Evolutionary conservation across 2,329 filamentous ascomycete species (phyloP), one percentile per base, ranked within the genome.

Genomic region (Pseudocercospora fuligena): DNA sequence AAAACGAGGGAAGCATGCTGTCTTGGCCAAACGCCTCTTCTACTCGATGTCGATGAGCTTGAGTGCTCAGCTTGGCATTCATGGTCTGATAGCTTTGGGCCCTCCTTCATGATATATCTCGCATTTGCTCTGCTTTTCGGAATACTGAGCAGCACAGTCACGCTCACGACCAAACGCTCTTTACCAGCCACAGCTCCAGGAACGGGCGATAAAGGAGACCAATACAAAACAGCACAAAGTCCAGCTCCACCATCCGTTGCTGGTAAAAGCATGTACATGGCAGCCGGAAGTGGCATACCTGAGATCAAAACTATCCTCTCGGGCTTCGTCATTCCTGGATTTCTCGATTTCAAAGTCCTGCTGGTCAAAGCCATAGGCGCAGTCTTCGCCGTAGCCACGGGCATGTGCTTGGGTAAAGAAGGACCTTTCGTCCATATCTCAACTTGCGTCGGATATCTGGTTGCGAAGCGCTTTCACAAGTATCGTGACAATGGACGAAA

Each of bases 231-330:
- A 27, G 51, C 51, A 51, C 47, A 21, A 12, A 51, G 12, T 25
- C 19, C 47, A 21, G 36, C 47, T 1, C 46, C 70, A n/a, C 31
- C 71, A 53, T 63, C 70, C 29, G 63, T 70, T 6, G 56, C 75
- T 25, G 83, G 82, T 0, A 88, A 88, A 73, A 79, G 76, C 3
- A 87, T 88, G 80, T 88, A 87, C 71, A 85, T 88, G 83, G 85
- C 85, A 3, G 83, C 85, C 36, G 86, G 87, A 5, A 84, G 81
- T 66, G 87, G 87, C 0, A 88, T 89, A 36, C 87, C 87, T 0
- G 86, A 88, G 75, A 88, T 88, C 78, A 88, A 88, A 74, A 87
- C 85, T 1, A 85, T 88, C 46, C 76, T 88, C 2, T 86, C 84
- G 3, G 86, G 86, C n/a, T 88, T 88, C 73, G 84, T 85, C 14